phyloP scores from a whole-genome alignment of 805 yeast genomes.

The Vanderwaltozyma yarrowii region DNA sequence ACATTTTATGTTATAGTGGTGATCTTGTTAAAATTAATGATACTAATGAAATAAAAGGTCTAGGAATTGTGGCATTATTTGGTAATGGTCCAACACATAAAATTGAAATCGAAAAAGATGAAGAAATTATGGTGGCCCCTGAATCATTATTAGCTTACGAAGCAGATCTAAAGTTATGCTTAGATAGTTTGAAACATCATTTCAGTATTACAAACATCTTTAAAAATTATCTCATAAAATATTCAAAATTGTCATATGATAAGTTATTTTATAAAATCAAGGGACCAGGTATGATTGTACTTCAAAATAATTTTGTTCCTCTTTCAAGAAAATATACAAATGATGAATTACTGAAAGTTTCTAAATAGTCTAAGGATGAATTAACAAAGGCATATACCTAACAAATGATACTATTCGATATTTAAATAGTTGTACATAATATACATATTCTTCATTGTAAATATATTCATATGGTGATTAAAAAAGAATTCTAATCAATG shows the following conservation, averaged over 20 bases:
- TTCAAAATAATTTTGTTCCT: conserved; percentile 9
- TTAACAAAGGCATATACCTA: no score
- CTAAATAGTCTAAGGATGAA: background rate
- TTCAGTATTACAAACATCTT: conserved; percentile 5
- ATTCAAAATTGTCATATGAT: conserved; percentile 6
- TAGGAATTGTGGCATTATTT: conserved; percentile 24
- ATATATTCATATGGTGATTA: no score
- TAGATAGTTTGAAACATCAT: conserved; percentile 3
- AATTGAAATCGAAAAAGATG: conserved; percentile 15
- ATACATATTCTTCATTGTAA: no score
- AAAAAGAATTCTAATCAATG: no score
- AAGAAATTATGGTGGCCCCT: conserved; percentile 17
- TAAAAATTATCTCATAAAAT: conserved; percentile 2
- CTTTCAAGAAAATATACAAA: background rate
- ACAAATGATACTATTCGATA: no score
- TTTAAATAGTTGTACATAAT: no score
- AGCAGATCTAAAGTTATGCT: conserved; percentile 5
- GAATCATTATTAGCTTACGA: conserved; percentile 15
- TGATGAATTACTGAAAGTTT: background rate
- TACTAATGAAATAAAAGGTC: conserved; percentile 13
- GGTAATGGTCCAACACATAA: conserved; percentile 26
- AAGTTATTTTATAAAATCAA: conserved; percentile 16
- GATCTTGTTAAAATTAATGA: conserved; percentile 8
- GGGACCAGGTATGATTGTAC: conserved; percentile 27
- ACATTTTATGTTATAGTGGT: conserved; percentile 19